A percentile compares a stretch with the other conserved stretches of the same genome.
Evolutionary conservation across 108 stramenopile genomes (phyloP).

Genomic region (Pseudonitzschia multiseries): DNA sequence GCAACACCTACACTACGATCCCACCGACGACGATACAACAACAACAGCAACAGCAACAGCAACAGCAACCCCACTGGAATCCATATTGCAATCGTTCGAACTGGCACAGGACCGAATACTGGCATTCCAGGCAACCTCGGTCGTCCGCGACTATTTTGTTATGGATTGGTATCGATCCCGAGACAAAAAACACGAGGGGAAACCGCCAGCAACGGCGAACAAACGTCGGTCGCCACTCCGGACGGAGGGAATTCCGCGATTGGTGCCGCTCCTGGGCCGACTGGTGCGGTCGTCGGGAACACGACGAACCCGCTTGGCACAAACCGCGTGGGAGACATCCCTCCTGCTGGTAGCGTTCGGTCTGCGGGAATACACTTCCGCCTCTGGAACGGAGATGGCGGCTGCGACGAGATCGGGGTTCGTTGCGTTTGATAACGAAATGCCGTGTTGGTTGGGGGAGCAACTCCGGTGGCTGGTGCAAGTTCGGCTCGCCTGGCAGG

Average conservation of each 20-base stretch:
- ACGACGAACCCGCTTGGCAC: conserved; percentile 20
- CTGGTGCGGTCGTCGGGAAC: background rate
- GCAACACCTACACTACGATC: background rate
- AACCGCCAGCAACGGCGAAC: background rate
- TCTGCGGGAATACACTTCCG: background rate
- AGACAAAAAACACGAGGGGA: background rate
- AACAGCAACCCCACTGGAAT: background rate
- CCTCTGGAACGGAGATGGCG: no score
- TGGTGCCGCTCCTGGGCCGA: background rate
- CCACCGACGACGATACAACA: background rate
- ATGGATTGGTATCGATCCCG: background rate
- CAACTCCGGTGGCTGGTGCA: background rate
- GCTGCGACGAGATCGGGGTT: no score
- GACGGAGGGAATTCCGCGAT: background rate
- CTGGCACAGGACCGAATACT: background rate
- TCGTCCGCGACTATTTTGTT: conserved; percentile 2
- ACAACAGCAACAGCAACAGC: no score
- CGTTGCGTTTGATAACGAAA: no score
- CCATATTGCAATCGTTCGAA: background rate
- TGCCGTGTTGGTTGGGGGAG: background rate
- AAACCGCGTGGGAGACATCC: conserved; percentile 15
- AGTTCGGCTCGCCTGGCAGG: background rate
- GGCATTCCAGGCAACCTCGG: background rate
- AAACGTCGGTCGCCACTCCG: no score
- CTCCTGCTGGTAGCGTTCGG: background rate